A percentile compares a stretch with the other conserved stretches of the same genome.
Evolutionary conservation across 495 filamentous ascomycete species (phyloP).

Genomic region (Thermothielavioides terrestris): DNA sequence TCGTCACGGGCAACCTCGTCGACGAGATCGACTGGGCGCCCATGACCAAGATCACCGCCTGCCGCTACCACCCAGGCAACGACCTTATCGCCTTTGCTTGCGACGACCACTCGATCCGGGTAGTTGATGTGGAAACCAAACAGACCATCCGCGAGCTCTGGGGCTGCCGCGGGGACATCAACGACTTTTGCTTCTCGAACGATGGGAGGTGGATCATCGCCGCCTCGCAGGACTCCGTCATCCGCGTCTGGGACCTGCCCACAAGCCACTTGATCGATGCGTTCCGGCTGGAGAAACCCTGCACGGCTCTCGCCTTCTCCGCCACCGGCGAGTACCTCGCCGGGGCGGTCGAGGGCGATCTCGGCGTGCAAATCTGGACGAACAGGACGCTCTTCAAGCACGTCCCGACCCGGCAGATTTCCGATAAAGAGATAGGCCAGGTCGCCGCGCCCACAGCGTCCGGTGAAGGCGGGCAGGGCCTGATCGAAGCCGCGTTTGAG

Average conservation of each 20-base stretch:
- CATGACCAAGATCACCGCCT: conserved; percentile 65
- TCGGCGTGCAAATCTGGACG: conserved; percentile 92
- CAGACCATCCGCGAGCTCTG: conserved; percentile 87
- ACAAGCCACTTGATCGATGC: conserved; percentile 92
- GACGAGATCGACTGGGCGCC: conserved; percentile 80
- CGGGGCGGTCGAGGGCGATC: conserved; percentile 69
- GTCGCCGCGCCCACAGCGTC: conserved; percentile 62
- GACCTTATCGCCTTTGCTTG: conserved; percentile 87
- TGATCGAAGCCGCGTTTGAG: conserved; percentile 60
- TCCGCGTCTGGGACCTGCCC: conserved; percentile 92
- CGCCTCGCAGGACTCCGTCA: conserved; percentile 68
- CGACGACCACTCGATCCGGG: conserved; percentile 77
- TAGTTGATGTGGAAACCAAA: conserved; percentile 85
- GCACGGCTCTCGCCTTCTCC: conserved; percentile 79
- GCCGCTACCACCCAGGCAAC: conserved; percentile 68
- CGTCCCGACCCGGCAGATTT: conserved; percentile 71
- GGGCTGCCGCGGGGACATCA: conserved; percentile 73
- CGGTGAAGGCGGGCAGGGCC: conserved; percentile 67
- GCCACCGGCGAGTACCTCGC: conserved; percentile 86
- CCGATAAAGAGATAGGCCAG: conserved; percentile 58
- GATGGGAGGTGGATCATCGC: conserved; percentile 93
- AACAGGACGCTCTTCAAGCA: conserved; percentile 86
- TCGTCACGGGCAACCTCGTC: conserved; percentile 63
- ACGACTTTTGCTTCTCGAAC: conserved; percentile 83
- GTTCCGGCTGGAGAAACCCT: conserved; percentile 63